Percentiles rank a stretch among this genome's conserved stretches.
phyloP scores from a whole-genome alignment of 2,329 filamentous ascomycete genomes.

The Thielaviopsis punctulata region DNA sequence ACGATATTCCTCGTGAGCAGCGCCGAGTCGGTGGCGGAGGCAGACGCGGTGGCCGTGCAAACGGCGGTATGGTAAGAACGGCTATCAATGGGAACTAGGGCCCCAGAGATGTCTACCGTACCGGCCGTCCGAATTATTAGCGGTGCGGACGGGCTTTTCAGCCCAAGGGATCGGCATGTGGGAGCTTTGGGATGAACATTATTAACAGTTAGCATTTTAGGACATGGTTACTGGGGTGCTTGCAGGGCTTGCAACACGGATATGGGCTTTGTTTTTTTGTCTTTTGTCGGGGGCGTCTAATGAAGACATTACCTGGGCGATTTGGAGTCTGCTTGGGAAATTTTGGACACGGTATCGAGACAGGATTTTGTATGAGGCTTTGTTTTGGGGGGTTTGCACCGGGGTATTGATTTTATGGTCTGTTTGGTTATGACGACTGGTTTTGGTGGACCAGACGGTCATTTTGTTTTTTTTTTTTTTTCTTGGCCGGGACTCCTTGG shows the following conservation, averaged over 20 bases:
- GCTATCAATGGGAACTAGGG: constrained; percentile 9
- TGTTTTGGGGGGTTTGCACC: background rate
- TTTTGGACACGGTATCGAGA: background rate
- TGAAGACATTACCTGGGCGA: background rate
- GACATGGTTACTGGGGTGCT: background rate
- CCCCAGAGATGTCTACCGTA: constrained; percentile 7
- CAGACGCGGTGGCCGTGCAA: background rate
- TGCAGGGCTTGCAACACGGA: background rate
- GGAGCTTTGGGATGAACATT: constrained; percentile 1
- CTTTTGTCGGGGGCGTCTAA: background rate
- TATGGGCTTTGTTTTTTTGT: background rate
- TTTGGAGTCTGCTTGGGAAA: background rate
- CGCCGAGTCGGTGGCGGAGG: constrained; percentile 2
- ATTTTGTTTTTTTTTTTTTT: background rate
- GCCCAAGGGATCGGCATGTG: background rate
- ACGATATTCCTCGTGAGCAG: background rate
- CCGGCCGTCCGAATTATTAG: constrained; percentile 9
- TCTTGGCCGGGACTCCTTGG: background rate
- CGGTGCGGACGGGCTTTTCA: background rate
- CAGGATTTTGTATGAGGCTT: background rate
- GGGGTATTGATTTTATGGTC: background rate
- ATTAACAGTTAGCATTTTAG: constrained; percentile 8
- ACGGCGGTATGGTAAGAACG: background rate
- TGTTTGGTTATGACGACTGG: background rate
- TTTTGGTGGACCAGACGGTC: too few relatives aligned